These are phyloP conservation scores for Plectosphaerella cucumerina DNA, from an alignment of 2,329 filamentous ascomycete species.

Conservation along the genomic window DNA sequence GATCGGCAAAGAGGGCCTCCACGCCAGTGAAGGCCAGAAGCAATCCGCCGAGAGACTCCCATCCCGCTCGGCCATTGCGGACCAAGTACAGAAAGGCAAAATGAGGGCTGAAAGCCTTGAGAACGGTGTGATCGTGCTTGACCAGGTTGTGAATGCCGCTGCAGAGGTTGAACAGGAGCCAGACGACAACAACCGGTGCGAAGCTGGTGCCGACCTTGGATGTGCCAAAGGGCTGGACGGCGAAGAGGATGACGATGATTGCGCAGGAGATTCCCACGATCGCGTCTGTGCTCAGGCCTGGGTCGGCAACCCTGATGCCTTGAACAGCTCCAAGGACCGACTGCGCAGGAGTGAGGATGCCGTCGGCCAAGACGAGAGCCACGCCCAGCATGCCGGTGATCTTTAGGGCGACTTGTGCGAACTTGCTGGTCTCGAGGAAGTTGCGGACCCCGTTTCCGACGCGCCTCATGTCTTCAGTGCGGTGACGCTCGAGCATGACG, in stretches of 20 bases:
- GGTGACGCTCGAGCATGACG: conserved; percentile 55
- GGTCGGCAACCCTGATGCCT: conserved; percentile 54
- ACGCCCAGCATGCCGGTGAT: conserved; percentile 62
- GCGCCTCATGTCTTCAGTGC: conserved; percentile 50
- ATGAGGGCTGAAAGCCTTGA: conserved; percentile 53
- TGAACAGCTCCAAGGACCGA: conserved; percentile 68
- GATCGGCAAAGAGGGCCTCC: conserved; percentile 74
- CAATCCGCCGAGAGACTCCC: conserved; percentile 65
- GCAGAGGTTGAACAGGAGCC: conserved; percentile 59
- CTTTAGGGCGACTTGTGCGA: conserved; percentile 52
- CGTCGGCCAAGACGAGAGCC: conserved; percentile 63
- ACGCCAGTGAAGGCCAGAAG: conserved; percentile 72
- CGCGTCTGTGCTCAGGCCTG: conserved; percentile 48
- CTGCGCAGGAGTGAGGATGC: conserved; percentile 65
- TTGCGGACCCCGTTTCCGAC: conserved; percentile 49
- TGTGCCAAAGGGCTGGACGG: conserved; percentile 62
- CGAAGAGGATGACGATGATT: conserved; percentile 60
- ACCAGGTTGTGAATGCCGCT: conserved; percentile 62
- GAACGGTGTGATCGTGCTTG: conserved; percentile 46
- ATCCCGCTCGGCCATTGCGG: conserved; percentile 55
- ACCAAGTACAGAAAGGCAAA: conserved; percentile 59
- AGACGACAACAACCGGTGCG: conserved; percentile 63
- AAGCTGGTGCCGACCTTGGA: conserved; percentile 56
- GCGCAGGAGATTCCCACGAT: conserved; percentile 62
- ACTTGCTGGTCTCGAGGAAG: conserved; percentile 51